phyloP scores from a whole-genome alignment of 306 rosid species.

The Lotus japonicus region DNA sequence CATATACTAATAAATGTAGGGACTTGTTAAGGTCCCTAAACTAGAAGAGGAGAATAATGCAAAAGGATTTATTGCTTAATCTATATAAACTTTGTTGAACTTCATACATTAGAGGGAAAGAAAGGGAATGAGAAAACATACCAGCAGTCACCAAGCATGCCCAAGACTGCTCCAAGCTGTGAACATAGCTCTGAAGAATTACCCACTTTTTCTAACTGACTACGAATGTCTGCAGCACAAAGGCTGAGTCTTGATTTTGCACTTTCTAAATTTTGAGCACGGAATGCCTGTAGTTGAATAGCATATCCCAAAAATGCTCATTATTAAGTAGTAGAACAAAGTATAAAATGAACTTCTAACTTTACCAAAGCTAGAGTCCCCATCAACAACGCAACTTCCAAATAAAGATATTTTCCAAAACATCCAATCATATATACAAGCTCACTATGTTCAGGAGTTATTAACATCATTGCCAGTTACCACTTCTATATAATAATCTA shows the following conservation, averaged over 20 bases:
- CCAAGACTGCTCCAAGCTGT: constrained; percentile 97
- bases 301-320: constrained; percentile 18
- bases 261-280: constrained; percentile 85
- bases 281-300: constrained; percentile 65
- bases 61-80: neutral
- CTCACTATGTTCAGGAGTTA: constrained; percentile 12
- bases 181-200: constrained; percentile 80
- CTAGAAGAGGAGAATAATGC: neutral
- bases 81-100: neutral
- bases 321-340: constrained; percentile 7
- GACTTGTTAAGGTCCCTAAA: neutral
- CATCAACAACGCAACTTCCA: neutral
- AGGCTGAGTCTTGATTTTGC: constrained; percentile 87
- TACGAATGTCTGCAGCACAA: constrained; percentile 77
- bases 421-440: constrained; percentile 3
- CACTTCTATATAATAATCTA: neutral
- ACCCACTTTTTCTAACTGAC: constrained; percentile 67
- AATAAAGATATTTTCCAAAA: neutral
- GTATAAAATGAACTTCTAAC: neutral
- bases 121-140: constrained; percentile 27
- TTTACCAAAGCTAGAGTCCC: constrained; percentile 1
- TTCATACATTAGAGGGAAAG: neutral
- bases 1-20: neutral
- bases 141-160: constrained; percentile 99
- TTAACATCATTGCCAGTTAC: neutral